Evolutionary conservation across 2,329 filamentous ascomycete species (phyloP).

Genomic region (Trichoderma endophyticum): DNA sequence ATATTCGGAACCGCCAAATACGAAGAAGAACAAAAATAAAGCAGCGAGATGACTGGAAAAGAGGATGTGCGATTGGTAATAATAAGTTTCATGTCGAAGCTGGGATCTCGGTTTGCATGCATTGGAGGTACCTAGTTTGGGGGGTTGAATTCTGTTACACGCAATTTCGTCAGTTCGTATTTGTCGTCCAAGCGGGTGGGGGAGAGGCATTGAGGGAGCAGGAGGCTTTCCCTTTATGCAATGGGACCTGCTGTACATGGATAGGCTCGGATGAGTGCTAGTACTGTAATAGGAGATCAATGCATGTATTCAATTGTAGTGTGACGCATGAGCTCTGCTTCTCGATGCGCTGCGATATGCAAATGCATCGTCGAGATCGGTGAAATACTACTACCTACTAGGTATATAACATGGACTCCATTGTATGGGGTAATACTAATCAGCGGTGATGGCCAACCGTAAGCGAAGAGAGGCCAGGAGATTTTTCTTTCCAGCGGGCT

Average conservation of each 20-base stretch:
- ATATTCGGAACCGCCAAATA: not conserved
- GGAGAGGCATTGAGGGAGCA: not conserved
- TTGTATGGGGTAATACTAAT: not conserved
- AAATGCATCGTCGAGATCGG: not conserved
- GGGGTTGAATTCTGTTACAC: not conserved
- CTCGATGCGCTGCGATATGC: not conserved
- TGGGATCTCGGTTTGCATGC: not conserved
- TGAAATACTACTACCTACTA: too few species aligned
- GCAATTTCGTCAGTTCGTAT: conserved; percentile 3
- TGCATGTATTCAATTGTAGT: too few species aligned
- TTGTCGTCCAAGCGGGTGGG: not conserved
- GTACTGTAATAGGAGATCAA: not conserved
- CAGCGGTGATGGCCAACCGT: not conserved
- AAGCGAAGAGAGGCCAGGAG: not conserved
- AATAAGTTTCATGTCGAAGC: not conserved
- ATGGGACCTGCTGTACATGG: not conserved
- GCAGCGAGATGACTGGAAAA: not conserved
- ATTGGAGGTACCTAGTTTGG: not conserved
- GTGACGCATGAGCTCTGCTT: not conserved
- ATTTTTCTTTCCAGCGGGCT: not conserved
- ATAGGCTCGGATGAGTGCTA: not conserved
- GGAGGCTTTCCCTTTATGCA: not conserved
- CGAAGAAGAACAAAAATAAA: not conserved
- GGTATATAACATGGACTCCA: too few species aligned
- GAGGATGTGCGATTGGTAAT: not conserved